These are phyloP conservation scores for Gaertneriomyces sp. DNA, from an alignment of 192 early-diverging fungal species.

Conservation along the genomic window DNA sequence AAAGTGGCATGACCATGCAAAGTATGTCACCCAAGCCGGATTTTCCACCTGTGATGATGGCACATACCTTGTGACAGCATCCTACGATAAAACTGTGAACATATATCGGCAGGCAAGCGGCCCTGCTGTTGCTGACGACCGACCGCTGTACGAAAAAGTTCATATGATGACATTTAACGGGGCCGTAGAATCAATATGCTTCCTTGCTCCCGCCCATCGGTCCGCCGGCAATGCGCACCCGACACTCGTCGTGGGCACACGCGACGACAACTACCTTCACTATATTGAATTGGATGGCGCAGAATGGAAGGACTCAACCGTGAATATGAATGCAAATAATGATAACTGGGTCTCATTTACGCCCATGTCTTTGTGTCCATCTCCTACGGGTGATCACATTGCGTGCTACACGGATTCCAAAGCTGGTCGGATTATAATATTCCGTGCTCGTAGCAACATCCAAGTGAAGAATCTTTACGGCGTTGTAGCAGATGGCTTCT, in stretches of 20 bases:
- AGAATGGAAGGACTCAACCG: slow-evolving; percentile 6
- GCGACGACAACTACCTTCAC: slow-evolving; percentile 72
- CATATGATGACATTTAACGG: slow-evolving; percentile 52
- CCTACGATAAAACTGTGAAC: slow-evolving; percentile 66
- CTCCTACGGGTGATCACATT: slow-evolving; percentile 55
- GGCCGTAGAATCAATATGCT: slow-evolving; percentile 66
- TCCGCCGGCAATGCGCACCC: background rate
- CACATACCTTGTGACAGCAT: slow-evolving; percentile 56
- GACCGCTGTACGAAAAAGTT: slow-evolving; percentile 1
- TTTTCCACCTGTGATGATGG: slow-evolving; percentile 58
- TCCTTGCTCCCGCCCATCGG: slow-evolving; percentile 26
- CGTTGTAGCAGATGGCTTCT: slow-evolving; percentile 57
- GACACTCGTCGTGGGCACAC: slow-evolving; percentile 56
- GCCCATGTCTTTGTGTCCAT: slow-evolving; percentile 59
- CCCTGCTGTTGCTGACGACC: background rate
- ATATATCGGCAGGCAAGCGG: slow-evolving; percentile 44
- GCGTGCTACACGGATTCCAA: slow-evolving; percentile 65
- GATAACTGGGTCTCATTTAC: slow-evolving; percentile 84
- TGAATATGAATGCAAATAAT: slow-evolving; percentile 74
- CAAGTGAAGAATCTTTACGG: slow-evolving; percentile 66
- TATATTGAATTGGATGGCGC: slow-evolving; percentile 51
- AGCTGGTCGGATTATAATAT: slow-evolving; percentile 64
- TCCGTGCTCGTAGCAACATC: slow-evolving; percentile 32
- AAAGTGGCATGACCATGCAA: slow-evolving; percentile 64
- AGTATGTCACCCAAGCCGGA: slow-evolving; percentile 61